A percentile compares a stretch with the other conserved stretches of the same genome.
phyloP scores from a whole-genome alignment of 371 early-diverging fungal species.

The Parasitella parasitica region DNA sequence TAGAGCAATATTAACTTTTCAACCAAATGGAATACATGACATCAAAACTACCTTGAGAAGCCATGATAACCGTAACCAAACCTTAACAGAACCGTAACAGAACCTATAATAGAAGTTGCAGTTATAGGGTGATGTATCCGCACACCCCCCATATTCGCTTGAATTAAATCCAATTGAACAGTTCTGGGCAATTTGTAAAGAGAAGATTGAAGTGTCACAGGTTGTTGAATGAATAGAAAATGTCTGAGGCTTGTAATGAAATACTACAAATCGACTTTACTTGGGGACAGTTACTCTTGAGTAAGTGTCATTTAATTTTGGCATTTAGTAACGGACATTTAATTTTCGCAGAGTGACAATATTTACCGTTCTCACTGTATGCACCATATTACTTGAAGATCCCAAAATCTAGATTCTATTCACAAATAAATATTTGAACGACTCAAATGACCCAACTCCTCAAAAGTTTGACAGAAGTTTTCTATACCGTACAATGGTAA shows the following conservation, averaged over 20 bases:
- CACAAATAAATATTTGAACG: not conserved
- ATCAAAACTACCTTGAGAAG: constrained; percentile 17
- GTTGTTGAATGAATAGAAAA: too few species aligned
- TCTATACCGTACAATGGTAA: too few species aligned
- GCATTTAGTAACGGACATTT: too few species aligned
- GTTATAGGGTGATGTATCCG: too few species aligned
- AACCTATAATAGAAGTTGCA: too few species aligned
- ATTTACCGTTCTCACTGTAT: too few species aligned
- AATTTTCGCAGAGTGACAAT: too few species aligned
- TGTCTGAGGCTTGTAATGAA: too few species aligned
- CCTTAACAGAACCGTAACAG: constrained; percentile 5
- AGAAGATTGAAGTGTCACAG: not conserved
- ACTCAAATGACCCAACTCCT: not conserved
- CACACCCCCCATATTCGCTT: constrained; percentile 5
- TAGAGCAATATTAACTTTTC: constrained; percentile 12
- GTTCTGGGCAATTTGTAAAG: not conserved
- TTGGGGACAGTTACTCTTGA: too few species aligned
- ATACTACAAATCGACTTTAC: too few species aligned
- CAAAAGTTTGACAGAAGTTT: not conserved
- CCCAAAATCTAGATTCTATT: not conserved
- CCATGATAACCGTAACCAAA: constrained; percentile 11
- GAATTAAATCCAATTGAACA: constrained; percentile 11
- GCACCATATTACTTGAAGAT: not conserved
- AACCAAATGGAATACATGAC: constrained; percentile 13
- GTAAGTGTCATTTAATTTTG: too few species aligned